Evolutionary conservation across 2,329 filamentous ascomycete genomes (phyloP).

Genomic region (Fusarium pilosicola): DNA sequence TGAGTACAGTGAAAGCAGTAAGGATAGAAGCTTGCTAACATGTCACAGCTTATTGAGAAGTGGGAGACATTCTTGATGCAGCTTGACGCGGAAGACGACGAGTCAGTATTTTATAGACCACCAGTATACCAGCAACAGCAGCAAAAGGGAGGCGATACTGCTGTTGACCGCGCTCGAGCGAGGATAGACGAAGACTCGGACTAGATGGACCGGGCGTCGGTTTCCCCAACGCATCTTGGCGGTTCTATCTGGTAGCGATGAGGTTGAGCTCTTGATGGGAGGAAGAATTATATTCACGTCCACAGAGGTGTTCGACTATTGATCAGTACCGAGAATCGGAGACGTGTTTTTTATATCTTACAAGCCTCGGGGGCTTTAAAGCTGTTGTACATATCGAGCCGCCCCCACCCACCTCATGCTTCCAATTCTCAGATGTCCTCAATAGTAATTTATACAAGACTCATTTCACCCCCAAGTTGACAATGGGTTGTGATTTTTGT

Average conservation of each 20-base stretch:
- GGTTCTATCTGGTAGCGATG: conserved; percentile 23
- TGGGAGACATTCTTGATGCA: conserved; percentile 99
- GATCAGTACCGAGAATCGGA: conserved; percentile 40
- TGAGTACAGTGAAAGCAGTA: conserved; percentile 53
- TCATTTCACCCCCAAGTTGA: conserved; percentile 15
- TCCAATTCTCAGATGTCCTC: conserved; percentile 18
- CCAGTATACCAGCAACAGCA: conserved; percentile 65
- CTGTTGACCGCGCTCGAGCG: conserved; percentile 67
- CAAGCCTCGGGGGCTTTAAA: conserved; percentile 46
- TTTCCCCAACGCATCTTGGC: conserved; percentile 21
- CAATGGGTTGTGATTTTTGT: not conserved
- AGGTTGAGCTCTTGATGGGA: conserved; percentile 4
- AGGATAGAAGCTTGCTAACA: conserved; percentile 33
- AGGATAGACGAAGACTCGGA: conserved; percentile 70
- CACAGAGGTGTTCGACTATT: conserved; percentile 31
- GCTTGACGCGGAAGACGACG: conserved; percentile 92
- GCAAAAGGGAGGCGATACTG: conserved; percentile 66
- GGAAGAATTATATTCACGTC: conserved; percentile 12
- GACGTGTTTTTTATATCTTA: conserved; percentile 50
- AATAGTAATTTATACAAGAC: conserved; percentile 37
- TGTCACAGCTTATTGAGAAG: conserved; percentile 75
- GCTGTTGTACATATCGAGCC: conserved; percentile 50
- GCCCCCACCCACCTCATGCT: conserved; percentile 35
- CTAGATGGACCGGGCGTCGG: conserved; percentile 47
- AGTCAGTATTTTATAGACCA: conserved; percentile 71